These are phyloP conservation scores for Calycina marina DNA, from an alignment of 2,329 filamentous ascomycete species.

Conservation along the genomic window DNA sequence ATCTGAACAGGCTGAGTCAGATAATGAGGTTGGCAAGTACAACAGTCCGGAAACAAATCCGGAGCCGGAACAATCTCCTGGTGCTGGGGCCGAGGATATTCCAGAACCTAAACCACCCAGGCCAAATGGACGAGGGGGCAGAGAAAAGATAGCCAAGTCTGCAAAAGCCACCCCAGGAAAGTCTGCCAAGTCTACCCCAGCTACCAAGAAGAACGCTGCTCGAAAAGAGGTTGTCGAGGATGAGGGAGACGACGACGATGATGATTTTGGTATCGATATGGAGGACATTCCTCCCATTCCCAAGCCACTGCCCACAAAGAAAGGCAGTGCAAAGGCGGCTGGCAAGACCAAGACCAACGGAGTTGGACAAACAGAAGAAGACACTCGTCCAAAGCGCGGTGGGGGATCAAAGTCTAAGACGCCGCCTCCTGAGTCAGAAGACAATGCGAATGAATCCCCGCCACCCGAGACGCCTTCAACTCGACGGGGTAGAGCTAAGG, in stretches of 20 bases:
- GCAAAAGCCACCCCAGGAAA: no score
- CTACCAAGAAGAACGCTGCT: no score
- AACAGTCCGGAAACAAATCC: constrained; percentile 3
- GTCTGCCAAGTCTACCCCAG: neutral
- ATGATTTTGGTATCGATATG: neutral
- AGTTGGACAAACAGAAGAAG: no score
- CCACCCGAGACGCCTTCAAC: no score
- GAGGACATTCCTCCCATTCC: neutral
- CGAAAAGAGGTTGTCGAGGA: neutral
- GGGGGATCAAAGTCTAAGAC: no score
- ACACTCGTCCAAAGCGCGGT: no score
- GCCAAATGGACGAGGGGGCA: constrained; percentile 1
- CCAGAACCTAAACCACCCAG: constrained; percentile 6
- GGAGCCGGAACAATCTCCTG: constrained; percentile 8
- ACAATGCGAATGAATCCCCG: no score
- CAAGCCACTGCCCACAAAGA: neutral
- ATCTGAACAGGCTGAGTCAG: constrained; percentile 18
- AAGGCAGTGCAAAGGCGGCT: neutral
- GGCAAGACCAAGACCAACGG: no score
- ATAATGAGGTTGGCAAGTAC: constrained; percentile 9
- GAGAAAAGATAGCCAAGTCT: neutral
- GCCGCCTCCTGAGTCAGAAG: no score
- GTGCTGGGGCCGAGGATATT: no score
- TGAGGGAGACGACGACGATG: neutral
- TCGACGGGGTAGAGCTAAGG: neutral